These are phyloP conservation scores for Ambrosiella beaveri DNA, from an alignment of 2,329 filamentous ascomycete genomes.

Conservation along the genomic window DNA sequence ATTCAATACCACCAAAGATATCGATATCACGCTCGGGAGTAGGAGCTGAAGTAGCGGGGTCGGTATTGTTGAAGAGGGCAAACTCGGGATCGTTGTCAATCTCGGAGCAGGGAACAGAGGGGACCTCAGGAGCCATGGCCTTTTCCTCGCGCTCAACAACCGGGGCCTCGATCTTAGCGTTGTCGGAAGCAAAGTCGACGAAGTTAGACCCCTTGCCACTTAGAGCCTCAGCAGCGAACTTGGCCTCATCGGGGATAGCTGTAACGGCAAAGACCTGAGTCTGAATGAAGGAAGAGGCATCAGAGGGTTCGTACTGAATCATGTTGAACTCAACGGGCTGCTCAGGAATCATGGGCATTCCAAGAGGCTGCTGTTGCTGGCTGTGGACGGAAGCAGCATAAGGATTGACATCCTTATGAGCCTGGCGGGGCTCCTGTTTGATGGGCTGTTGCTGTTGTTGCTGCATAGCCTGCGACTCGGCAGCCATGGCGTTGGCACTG, in stretches of 20 bases:
- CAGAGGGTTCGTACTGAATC: slow-evolving; percentile 37
- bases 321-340: slow-evolving; percentile 57
- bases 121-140: slow-evolving; percentile 18
- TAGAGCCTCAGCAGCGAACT: slow-evolving; percentile 43
- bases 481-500: slow-evolving; percentile 25
- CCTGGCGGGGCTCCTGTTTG: slow-evolving; percentile 28
- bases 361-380: slow-evolving; percentile 32
- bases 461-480: slow-evolving; percentile 22
- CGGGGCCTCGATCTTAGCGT: slow-evolving; percentile 40
- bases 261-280: slow-evolving; percentile 57
- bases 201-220: slow-evolving; percentile 52
- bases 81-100: slow-evolving; percentile 40
- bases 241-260: slow-evolving; percentile 50
- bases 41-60: slow-evolving; percentile 19
- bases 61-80: slow-evolving; percentile 37
- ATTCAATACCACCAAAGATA: slow-evolving; percentile 36
- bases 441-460: slow-evolving; percentile 20
- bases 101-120: slow-evolving; percentile 14
- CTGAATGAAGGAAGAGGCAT: slow-evolving; percentile 34
- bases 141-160: slow-evolving; percentile 31
- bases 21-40: slow-evolving; percentile 26
- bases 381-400: slow-evolving; percentile 37
- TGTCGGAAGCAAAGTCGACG: slow-evolving; percentile 27
- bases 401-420: slow-evolving; percentile 50
- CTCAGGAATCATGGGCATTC: slow-evolving; percentile 67